phyloP scores from a whole-genome alignment of 2,329 filamentous ascomycete genomes.

The Pleoardoris graminearum region DNA sequence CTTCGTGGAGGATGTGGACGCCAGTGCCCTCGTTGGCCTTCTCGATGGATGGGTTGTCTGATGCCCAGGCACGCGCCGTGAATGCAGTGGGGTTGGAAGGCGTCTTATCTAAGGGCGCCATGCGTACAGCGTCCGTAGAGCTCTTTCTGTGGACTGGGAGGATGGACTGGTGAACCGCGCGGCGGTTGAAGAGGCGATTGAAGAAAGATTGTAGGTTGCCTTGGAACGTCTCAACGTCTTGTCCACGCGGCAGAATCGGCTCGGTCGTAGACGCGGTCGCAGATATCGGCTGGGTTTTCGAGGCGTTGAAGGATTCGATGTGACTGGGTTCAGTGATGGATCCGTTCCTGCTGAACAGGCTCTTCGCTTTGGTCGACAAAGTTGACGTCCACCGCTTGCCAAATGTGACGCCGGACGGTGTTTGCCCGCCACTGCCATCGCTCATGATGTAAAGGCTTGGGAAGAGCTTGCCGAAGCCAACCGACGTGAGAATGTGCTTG shows the following conservation, averaged over 20 bases:
- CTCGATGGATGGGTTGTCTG: slow-evolving; percentile 8
- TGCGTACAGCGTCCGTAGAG: slow-evolving; percentile 7
- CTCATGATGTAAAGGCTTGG: slow-evolving; percentile 29
- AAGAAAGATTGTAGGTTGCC: slow-evolving; percentile 22
- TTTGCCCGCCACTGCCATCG: slow-evolving; percentile 18
- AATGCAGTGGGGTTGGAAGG: slow-evolving; percentile 6
- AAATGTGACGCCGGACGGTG: slow-evolving; percentile 20
- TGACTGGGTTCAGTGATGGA: slow-evolving; percentile 21
- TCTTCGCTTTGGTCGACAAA: slow-evolving; percentile 30
- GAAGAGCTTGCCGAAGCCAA: slow-evolving; percentile 37
- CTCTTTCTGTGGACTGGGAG: slow-evolving; percentile 25
- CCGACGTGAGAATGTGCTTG: slow-evolving; percentile 25
- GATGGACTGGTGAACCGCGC: slow-evolving; percentile 6
- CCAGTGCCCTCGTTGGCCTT: slow-evolving; percentile 14
- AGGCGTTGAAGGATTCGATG: slow-evolving; percentile 15
- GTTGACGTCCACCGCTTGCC: slow-evolving; percentile 21
- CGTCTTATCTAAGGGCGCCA: not conserved
- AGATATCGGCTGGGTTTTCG: slow-evolving; percentile 17
- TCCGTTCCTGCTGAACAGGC: slow-evolving; percentile 25
- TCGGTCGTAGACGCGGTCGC: slow-evolving; percentile 4
- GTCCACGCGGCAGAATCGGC: not conserved
- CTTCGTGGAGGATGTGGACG: slow-evolving; percentile 33
- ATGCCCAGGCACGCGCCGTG: slow-evolving; percentile 32
- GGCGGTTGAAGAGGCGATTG: slow-evolving; percentile 23
- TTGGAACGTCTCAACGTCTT: not conserved